Evolutionary conservation across 139 green algal genomes (phyloP).

Genomic region (Haematococcus lacustris): DNA sequence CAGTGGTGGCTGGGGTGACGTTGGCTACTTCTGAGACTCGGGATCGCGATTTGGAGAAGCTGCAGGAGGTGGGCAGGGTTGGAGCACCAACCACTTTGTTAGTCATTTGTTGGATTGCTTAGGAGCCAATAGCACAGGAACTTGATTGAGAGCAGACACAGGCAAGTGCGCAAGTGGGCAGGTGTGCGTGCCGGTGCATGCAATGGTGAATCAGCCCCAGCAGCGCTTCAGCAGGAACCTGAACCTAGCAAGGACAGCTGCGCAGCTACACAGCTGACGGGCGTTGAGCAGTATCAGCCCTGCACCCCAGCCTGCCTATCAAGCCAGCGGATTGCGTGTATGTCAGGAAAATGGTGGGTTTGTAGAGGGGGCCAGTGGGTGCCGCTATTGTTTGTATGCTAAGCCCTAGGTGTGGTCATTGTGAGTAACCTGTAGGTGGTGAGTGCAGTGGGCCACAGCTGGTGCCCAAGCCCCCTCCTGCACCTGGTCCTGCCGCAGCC

Average conservation of each 20-base stretch:
- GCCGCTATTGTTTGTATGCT: too few species aligned
- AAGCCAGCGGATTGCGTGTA: too few species aligned
- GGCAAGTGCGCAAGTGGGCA: neutral
- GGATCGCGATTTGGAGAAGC: slow-evolving; percentile 50
- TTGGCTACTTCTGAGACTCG: slow-evolving; percentile 41
- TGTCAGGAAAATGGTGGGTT: too few species aligned
- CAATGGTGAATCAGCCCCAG: too few species aligned
- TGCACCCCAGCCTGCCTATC: too few species aligned
- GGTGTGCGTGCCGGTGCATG: neutral
- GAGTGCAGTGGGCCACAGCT: neutral
- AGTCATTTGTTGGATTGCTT: neutral
- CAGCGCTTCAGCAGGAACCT: neutral
- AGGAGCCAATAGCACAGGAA: neutral
- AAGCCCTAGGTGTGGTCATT: neutral
- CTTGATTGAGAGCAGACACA: neutral
- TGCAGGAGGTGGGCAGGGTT: slow-evolving; percentile 30
- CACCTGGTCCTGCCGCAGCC: neutral
- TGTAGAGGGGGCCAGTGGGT: too few species aligned
- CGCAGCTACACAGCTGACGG: too few species aligned
- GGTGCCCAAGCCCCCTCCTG: neutral
- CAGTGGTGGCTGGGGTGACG: slow-evolving; percentile 38
- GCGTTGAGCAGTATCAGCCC: too few species aligned
- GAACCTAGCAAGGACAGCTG: neutral
- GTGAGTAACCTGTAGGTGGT: neutral
- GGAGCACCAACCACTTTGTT: neutral